phyloP scores from a whole-genome alignment of 345 rosid genomes.

The Eutrema japonicum region DNA sequence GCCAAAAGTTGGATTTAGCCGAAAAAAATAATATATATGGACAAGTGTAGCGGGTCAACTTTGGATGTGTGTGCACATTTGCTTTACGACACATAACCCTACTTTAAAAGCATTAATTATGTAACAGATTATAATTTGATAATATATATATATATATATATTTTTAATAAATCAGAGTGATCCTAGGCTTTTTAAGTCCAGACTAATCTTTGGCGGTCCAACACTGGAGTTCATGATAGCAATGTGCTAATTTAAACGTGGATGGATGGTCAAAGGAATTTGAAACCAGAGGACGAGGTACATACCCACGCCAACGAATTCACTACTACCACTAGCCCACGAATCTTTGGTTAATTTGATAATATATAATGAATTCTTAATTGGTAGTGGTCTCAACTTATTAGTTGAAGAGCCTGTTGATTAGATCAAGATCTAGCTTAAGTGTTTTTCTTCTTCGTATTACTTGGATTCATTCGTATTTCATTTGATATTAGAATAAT shows the following conservation, averaged over 20 bases:
- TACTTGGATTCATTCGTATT: background rate
- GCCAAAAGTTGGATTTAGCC: conserved; percentile 19
- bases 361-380: conserved; percentile 1
- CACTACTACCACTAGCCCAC: no score
- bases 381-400: conserved; percentile 30
- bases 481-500: background rate
- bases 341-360: no score
- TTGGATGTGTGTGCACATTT: conserved; percentile 36
- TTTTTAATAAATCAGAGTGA: no score
- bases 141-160: no score
- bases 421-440: conserved; percentile 21
- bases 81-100: conserved; percentile 28
- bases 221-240: no score
- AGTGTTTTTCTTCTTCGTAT: background rate
- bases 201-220: no score
- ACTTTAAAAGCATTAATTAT: conserved; percentile 12
- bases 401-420: conserved; percentile 16
- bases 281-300: no score
- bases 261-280: no score
- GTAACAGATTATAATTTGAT: conserved; percentile 11
- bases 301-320: no score
- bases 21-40: background rate
- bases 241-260: no score
- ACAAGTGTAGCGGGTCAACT: conserved; percentile 35
- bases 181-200: no score